Evolutionary conservation across 768 basidiomycete genomes (phyloP).

Genomic region (Filobasidium wieringae): DNA sequence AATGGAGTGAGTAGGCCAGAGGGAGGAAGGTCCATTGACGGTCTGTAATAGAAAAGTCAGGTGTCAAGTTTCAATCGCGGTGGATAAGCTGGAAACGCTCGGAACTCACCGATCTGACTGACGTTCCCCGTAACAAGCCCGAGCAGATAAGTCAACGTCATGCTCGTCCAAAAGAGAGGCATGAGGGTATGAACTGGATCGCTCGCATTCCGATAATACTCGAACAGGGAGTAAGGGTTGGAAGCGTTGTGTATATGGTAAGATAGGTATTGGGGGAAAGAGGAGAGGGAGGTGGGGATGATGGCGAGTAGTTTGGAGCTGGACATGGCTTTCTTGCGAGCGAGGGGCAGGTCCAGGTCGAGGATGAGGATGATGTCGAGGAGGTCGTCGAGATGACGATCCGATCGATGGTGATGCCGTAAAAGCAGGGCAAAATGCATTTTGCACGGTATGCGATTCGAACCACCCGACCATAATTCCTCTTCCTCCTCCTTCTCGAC

Average conservation of each 20-base stretch:
- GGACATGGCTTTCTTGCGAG: no score
- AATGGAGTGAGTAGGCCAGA: constrained; percentile 68
- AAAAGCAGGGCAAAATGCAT: no score
- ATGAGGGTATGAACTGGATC: constrained; percentile 10
- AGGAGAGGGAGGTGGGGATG: background rate
- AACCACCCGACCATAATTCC: no score
- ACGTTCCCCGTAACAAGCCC: constrained; percentile 33
- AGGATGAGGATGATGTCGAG: no score
- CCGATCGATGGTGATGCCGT: no score
- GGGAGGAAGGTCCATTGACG: constrained; percentile 64
- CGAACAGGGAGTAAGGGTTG: background rate
- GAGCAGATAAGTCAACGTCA: constrained; percentile 12
- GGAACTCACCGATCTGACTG: constrained; percentile 25
- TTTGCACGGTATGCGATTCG: no score
- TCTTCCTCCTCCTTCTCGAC: no score
- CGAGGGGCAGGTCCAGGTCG: no score
- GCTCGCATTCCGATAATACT: constrained; percentile 7
- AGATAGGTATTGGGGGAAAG: background rate
- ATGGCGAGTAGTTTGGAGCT: background rate
- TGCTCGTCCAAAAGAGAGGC: constrained; percentile 8
- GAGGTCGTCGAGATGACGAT: no score
- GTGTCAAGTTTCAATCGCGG: background rate
- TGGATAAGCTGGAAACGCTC: background rate
- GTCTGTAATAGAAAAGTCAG: constrained; percentile 41
- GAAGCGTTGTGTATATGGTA: background rate